phyloP scores from a whole-genome alignment of 2,329 filamentous ascomycete species.

The Cadophora malorum region DNA sequence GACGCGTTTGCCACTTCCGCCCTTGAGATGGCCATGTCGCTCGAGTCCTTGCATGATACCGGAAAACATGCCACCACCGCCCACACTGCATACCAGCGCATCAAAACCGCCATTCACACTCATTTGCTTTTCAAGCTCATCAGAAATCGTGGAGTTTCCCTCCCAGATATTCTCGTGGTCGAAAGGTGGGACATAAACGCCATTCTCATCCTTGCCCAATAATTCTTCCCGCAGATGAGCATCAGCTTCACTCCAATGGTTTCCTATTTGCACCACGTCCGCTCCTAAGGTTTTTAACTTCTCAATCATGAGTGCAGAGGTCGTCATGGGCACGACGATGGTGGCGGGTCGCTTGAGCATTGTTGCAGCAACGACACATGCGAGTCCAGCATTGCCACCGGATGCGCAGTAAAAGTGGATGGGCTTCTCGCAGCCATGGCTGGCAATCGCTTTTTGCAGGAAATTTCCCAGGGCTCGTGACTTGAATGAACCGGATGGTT shows the following conservation, averaged over 20 bases:
- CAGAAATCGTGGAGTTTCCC: conserved; percentile 65
- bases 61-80: conserved; percentile 80
- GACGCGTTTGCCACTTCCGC: conserved; percentile 18
- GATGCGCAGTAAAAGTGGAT: conserved; percentile 80
- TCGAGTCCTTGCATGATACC: conserved; percentile 70
- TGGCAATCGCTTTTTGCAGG: conserved; percentile 59
- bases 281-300: conserved; percentile 74
- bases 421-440: conserved; percentile 28
- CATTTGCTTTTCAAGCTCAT: conserved; percentile 45
- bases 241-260: conserved; percentile 74
- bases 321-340: conserved; percentile 74
- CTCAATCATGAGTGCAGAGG: conserved; percentile 71
- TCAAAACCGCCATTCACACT: conserved; percentile 56
- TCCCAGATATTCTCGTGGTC: conserved; percentile 73
- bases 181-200: conserved; percentile 73
- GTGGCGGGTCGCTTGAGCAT: conserved; percentile 70
- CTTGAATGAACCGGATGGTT: conserved; percentile 88
- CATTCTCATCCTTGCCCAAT: conserved; percentile 52
- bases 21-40: conserved; percentile 25
- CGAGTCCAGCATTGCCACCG: conserved; percentile 85
- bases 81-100: conserved; percentile 76
- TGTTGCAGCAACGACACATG: conserved; percentile 76
- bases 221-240: conserved; percentile 65
- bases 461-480: conserved; percentile 78
- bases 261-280: conserved; percentile 71